A percentile compares a stretch with the other conserved stretches of the same genome.
Evolutionary conservation across 1,284 basidiomycete genomes (phyloP).

Genomic region (Microbotryum intermedium): DNA sequence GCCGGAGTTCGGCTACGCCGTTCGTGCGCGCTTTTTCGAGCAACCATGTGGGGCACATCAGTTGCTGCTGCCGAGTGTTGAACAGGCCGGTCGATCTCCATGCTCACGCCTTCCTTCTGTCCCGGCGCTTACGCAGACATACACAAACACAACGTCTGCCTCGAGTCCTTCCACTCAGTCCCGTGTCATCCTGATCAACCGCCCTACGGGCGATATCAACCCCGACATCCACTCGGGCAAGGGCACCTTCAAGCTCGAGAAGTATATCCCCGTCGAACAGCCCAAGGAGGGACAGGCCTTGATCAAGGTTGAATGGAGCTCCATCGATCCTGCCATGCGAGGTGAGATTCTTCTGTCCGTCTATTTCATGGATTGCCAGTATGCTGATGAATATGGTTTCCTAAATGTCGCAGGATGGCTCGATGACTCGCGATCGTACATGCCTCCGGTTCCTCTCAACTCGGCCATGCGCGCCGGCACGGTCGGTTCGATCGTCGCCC

Average conservation of each 20-base stretch:
- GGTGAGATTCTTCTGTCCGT: not conserved
- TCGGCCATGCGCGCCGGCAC: constrained; percentile 30
- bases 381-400: no score
- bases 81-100: no score
- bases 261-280: constrained; percentile 25
- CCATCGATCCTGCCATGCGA: constrained; percentile 37
- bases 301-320: constrained; percentile 36
- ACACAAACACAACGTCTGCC: no score
- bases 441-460: constrained; percentile 28
- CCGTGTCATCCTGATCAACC: constrained; percentile 35
- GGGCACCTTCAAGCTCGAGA: constrained; percentile 33
- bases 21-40: no score
- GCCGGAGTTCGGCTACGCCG: no score
- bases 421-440: constrained; percentile 27
- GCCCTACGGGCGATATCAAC: constrained; percentile 35
- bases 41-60: no score
- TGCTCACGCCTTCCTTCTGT: no score
- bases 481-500: constrained; percentile 21
- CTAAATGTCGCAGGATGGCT: constrained; percentile 24
- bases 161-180: constrained; percentile 10
- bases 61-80: no score
- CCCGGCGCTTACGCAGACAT: no score
- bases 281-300: constrained; percentile 33
- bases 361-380: no score
- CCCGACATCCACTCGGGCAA: constrained; percentile 26